Base-by-base conservation (phyloP, 306 rosid genomes). In the Gillenia trifoliata region DNA sequence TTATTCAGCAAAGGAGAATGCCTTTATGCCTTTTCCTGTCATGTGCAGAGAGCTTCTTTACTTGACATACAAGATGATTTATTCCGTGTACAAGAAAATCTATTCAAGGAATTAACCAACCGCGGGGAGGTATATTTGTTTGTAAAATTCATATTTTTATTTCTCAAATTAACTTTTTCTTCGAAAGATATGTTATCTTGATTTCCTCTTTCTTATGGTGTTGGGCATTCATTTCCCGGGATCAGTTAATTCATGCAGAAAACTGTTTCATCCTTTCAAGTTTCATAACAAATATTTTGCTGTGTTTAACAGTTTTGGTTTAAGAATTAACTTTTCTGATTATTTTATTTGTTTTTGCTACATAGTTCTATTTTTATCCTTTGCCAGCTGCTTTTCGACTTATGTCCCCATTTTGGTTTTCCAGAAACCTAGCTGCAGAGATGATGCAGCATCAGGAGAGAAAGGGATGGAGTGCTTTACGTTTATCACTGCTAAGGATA, bases 61-160 rank as follows among this genome's bases (percentile, higher is more conserved):
- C 50, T 72, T 72, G 25, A 59, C 38, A 36, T 72, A 36, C 76
- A 59, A 72, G 66, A 57, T 38, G 61, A 72, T 4, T 72, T 72
- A 13, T 38, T 72, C 41, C 40, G 28, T 60, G 68, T 38, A 25
- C 66, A 72, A 60, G 40, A 72, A 38, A 25, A 60, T 72, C 23
- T 59, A 38, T 28, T 59, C 34, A 59, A 72, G 50, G 57, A 72
- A 26, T 40, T 72, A 60, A 28, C 4, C 38, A 38, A 56, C 41
- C 11, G 57, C 55, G 60, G 38, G 34, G 66, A 72, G 76, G 67
- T 72, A 72, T 70, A 71, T 38, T 8, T 38, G 6, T 54, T 36
- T 71, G 61, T 38, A 38, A 38, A 38, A 10, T 55, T 70, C 30
- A 33, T 50, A 20, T 54, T 52, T 33, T 8, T n/a, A 30, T 70